A percentile compares a stretch with the other conserved stretches of the same genome.
Conservation (phyloP, 805 yeast genomes). For the Schizosaccharomyces japonicus region DNA sequence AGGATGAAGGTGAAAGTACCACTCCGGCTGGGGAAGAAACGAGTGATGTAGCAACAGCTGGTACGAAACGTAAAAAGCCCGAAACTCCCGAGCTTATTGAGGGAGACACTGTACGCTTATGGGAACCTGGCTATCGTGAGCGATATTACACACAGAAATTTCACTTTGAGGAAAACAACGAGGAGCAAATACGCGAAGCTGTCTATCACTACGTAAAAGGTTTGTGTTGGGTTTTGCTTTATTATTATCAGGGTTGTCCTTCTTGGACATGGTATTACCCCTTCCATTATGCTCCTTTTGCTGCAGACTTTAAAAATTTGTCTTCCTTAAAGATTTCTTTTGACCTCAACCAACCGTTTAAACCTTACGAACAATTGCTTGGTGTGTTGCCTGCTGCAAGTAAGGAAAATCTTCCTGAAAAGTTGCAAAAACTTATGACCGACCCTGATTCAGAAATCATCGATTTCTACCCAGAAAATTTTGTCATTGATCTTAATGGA, state of each 20-base stretch:
- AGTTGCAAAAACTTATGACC: conserved; percentile 62
- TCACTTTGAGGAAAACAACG: conserved; percentile 26
- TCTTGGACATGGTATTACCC: conserved; percentile 98
- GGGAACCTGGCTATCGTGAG: conserved; percentile 69
- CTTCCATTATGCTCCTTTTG: conserved; percentile 94
- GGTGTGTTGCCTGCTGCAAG: conserved; percentile 88
- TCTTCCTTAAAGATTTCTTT: conserved; percentile 27
- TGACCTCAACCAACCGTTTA: conserved; percentile 49
- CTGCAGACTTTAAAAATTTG: conserved; percentile 51
- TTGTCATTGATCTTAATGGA: conserved; percentile 85
- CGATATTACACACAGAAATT: conserved; percentile 67
- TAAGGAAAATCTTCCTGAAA: conserved; percentile 59
- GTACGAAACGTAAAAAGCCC: conserved; percentile 7
- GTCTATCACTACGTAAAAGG: conserved; percentile 71
- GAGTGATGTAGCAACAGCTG: conserved; percentile 8
- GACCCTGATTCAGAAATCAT: conserved; percentile 58
- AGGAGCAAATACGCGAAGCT: conserved; percentile 35
- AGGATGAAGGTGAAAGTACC: conserved; percentile 7
- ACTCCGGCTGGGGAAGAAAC: conserved; percentile 11
- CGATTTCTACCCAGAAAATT: conserved; percentile 75
- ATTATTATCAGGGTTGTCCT: conserved; percentile 92
- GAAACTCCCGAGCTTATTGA: conserved; percentile 12
- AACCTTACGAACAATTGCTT: conserved; percentile 85
- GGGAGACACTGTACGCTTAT: conserved; percentile 32
- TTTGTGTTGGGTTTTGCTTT: conserved; percentile 81